Base-by-base conservation (phyloP, 805 yeast species). In the Sungouiella blattae region DNA sequence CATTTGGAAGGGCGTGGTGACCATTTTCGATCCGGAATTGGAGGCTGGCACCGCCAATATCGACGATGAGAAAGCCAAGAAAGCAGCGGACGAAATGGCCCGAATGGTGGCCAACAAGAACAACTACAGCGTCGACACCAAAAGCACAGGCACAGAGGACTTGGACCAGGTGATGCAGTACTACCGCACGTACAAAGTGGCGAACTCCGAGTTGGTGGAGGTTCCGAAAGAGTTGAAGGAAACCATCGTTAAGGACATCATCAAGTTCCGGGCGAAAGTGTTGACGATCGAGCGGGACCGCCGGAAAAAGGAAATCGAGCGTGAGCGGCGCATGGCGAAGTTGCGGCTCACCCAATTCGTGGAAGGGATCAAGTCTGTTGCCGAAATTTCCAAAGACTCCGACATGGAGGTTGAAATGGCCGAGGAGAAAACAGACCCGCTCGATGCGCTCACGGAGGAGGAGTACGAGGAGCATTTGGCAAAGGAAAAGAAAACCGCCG, bases 221-320 rank as follows among this genome's bases (percentile, higher is more conserved):
- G 71, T 80, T 4, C 84, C 86, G 2, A 55, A 58, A 16, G 72
- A 73, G 17, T 60, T 75, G 63, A 54, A 72, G 29, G 80, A 77
- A 14, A 61, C 59, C n/a, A 73, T 79, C 24, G 70, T 65, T 13
- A 65, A 67, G 36, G 77, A 75, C 38, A 71, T 80, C 37, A 63
- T 77, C 38, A 73, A 69, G 41, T 80, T 80, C 50, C 57, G 86
- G 48, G 60, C 78, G 15, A 69, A 68, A 28, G 80, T 79, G 18
- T 49, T 77, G 34, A 68, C 68, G 26, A 56, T 74, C 18, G 85
- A 79, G 37, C 64, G 67, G 35, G 65, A 66, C 30, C 73, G 75
- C 30, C 64, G 82, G 28, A 72, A 69, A 32, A 62, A 62, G 38
- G 77, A 76, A 39, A 50, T 67, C 7, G 57, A 68, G 14, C 60